These are phyloP conservation scores for Conringia planisiliqua DNA, from an alignment of 345 rosid genomes.

Conservation along the genomic window DNA sequence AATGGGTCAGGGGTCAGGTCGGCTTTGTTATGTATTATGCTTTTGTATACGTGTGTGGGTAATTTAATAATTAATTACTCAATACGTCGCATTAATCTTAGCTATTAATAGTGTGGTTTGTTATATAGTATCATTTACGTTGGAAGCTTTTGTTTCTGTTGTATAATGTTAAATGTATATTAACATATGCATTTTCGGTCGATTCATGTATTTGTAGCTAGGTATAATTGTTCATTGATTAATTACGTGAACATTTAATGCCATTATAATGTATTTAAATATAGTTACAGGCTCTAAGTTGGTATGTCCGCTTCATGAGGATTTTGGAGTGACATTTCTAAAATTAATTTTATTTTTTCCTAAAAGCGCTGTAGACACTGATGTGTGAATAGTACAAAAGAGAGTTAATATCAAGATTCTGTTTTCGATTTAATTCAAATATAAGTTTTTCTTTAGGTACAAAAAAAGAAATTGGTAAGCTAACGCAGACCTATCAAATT, in stretches of 20 bases:
- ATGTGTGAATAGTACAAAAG: not conserved
- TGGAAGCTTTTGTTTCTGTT: not conserved
- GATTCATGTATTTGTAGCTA: not conserved
- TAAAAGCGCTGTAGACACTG: not conserved
- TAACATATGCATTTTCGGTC: not conserved
- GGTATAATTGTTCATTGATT: not conserved
- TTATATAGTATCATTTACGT: not conserved
- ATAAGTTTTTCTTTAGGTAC: not conserved
- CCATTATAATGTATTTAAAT: not conserved
- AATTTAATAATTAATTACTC: not conserved
- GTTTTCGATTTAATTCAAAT: not conserved
- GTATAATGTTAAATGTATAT: slow-evolving; percentile 12
- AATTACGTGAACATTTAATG: not conserved
- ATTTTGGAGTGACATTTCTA: not conserved
- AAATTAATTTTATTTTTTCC: too few species aligned
- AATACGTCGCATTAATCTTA: not conserved
- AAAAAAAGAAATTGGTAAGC: not conserved
- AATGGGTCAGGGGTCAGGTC: not conserved
- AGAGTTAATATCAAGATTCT: slow-evolving; percentile 4
- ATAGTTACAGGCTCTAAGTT: not conserved
- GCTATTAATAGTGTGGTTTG: not conserved
- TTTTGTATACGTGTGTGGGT: slow-evolving; percentile 1
- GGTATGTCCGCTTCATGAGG: not conserved
- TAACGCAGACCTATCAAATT: slow-evolving; percentile 3
- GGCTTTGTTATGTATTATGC: not conserved